These are phyloP conservation scores for Crithidia acanthocephali DNA, from an alignment of 208 protist genomes.

Conservation along the genomic window DNA sequence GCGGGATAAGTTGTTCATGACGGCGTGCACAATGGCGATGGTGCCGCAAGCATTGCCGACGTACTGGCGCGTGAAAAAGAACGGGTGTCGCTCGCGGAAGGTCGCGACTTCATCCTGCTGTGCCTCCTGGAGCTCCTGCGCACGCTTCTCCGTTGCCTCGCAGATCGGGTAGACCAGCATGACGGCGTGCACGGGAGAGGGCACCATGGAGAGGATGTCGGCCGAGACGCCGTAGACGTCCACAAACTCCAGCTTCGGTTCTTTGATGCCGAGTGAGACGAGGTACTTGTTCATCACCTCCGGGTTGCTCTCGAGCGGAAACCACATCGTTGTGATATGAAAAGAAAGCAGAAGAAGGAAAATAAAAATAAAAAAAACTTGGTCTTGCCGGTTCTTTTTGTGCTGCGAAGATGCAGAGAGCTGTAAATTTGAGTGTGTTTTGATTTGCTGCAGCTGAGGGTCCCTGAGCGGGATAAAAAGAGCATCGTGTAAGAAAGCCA, in stretches of 20 bases:
- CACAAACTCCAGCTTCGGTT: conserved; percentile 69
- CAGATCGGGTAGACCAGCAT: conserved; percentile 94
- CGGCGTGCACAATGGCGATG: conserved; percentile 92
- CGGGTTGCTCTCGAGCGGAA: conserved; percentile 95
- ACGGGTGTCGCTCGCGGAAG: conserved; percentile 44
- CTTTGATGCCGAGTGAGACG: conserved; percentile 48
- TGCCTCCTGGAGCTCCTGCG: conserved; percentile 13
- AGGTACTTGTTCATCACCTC: conserved; percentile 92
- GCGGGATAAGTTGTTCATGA: conserved; percentile 90
- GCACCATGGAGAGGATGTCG: conserved; percentile 93
- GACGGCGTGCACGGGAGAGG: conserved; percentile 86
- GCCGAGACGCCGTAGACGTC: conserved; percentile 93
- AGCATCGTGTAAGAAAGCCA: too few species aligned
- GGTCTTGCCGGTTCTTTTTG: too few species aligned
- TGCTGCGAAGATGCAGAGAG: too few species aligned
- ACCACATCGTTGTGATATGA: conserved; percentile 73
- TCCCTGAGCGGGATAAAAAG: too few species aligned
- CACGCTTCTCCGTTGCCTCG: conserved; percentile 33
- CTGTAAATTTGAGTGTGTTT: too few species aligned
- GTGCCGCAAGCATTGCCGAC: conserved; percentile 96
- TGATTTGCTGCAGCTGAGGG: too few species aligned
- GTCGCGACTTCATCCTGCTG: conserved; percentile 47
- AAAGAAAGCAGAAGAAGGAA: too few species aligned
- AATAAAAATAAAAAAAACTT: too few species aligned
- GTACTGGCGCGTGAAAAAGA: conserved; percentile 94